Percentiles rank a stretch among this genome's conserved stretches.
Conservation (phyloP, 176 grass and related monocot genomes). For the Cymbopogon citratus region DNA sequence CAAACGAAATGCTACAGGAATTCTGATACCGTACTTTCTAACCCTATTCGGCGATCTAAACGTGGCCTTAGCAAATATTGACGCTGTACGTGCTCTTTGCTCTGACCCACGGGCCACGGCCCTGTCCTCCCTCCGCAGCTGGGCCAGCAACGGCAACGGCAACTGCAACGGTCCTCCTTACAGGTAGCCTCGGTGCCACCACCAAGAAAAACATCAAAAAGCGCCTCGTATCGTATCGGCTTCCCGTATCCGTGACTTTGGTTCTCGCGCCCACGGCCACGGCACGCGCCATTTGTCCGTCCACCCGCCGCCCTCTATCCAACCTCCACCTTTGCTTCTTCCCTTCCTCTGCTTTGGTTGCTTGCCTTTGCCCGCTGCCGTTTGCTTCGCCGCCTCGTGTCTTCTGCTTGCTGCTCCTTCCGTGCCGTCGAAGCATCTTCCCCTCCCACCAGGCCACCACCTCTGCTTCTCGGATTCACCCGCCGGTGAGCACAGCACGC, state of each 20-base stretch:
- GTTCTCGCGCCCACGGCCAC: background rate
- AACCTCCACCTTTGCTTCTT: too few relatives aligned
- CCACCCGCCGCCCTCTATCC: background rate
- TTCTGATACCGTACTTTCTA: too few relatives aligned
- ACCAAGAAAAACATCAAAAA: background rate
- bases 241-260: background rate
- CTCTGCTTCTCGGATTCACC: background rate
- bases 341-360: background rate
- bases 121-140: too few relatives aligned
- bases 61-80: too few relatives aligned
- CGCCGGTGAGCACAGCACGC: too few relatives aligned
- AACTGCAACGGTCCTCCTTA: background rate
- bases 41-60: too few relatives aligned
- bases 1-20: too few relatives aligned
- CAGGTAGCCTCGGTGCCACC: background rate
- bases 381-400: background rate
- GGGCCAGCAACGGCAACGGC: too few relatives aligned
- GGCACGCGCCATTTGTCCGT: slow-evolving; percentile 25
- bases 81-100: too few relatives aligned
- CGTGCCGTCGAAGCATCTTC: slow-evolving; percentile 22
- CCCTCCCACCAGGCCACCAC: background rate
- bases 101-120: too few relatives aligned
- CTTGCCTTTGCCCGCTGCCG: background rate
- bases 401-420: background rate
- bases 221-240: background rate